phyloP scores from a whole-genome alignment of 1,139 yeast species.

The Saccharomycopsis phalli region DNA sequence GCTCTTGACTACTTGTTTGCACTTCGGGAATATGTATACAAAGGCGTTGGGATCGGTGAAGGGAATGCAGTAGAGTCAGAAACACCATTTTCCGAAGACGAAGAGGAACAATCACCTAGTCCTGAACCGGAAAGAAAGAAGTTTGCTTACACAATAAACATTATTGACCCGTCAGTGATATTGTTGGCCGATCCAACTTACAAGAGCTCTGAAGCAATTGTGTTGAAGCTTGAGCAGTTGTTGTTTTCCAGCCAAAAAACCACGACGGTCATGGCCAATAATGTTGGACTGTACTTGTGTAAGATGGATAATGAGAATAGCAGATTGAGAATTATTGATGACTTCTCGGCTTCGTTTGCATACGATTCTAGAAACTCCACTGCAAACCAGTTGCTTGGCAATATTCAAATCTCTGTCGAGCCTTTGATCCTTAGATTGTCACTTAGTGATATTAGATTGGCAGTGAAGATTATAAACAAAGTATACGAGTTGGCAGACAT shows the following conservation, averaged over 20 bases:
- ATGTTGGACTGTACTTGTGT: constrained; percentile 80
- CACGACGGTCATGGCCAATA: constrained; percentile 56
- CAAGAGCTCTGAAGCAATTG: constrained; percentile 74
- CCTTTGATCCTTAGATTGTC: constrained; percentile 78
- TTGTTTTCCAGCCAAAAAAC: constrained; percentile 61
- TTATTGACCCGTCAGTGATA: constrained; percentile 72
- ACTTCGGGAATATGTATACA: constrained; percentile 50
- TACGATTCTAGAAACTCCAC: constrained; percentile 66
- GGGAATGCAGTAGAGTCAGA: constrained; percentile 4
- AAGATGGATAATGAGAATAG: constrained; percentile 60
- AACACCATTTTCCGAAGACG: constrained; percentile 4
- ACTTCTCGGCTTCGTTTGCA: constrained; percentile 71
- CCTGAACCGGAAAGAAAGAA: constrained; percentile 18
- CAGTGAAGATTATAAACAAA: constrained; percentile 59
- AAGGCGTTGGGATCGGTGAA: constrained; percentile 27
- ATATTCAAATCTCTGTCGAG: constrained; percentile 65
- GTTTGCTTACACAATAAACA: constrained; percentile 54
- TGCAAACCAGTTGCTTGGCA: constrained; percentile 46
- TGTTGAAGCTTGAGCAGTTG: constrained; percentile 78
- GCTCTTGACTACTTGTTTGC: constrained; percentile 85
- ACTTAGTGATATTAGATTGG: constrained; percentile 76
- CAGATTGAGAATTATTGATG: constrained; percentile 72
- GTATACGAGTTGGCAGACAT: constrained; percentile 41
- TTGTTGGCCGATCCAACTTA: constrained; percentile 73
- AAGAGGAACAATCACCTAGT: constrained; percentile 16